These are phyloP conservation scores for Ambrosiella cleistominuta DNA, from an alignment of 2,329 filamentous ascomycete genomes.

Conservation along the genomic window DNA sequence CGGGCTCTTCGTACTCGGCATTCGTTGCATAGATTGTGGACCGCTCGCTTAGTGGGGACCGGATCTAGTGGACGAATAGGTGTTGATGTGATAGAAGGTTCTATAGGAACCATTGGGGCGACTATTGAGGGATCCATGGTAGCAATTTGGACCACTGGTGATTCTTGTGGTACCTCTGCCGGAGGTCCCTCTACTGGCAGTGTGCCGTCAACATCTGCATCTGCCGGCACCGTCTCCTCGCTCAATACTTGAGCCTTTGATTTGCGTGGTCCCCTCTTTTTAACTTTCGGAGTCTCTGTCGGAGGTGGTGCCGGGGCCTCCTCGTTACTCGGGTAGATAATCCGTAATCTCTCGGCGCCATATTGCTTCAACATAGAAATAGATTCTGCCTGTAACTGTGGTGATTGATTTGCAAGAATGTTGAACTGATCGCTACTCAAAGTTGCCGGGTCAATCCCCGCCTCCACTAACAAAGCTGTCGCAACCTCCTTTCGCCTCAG, in stretches of 20 bases:
- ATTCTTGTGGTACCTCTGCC: background rate
- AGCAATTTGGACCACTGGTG: background rate
- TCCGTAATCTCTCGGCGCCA: constrained; percentile 37
- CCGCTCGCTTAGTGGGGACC: background rate
- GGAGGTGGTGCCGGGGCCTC: background rate
- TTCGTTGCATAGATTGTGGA: constrained; percentile 13
- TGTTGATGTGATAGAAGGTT: background rate
- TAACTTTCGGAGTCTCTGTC: constrained; percentile 7
- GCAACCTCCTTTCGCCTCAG: constrained; percentile 32
- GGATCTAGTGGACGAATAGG: background rate
- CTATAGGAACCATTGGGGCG: background rate
- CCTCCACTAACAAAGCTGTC: constrained; percentile 27
- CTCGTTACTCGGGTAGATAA: constrained; percentile 30
- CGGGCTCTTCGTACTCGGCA: constrained; percentile 24
- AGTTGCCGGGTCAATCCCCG: constrained; percentile 33
- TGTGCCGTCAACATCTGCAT: background rate
- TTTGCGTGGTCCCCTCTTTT: constrained; percentile 11
- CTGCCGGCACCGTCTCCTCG: background rate
- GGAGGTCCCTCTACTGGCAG: background rate
- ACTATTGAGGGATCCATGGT: background rate
- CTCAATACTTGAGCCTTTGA: constrained; percentile 9
- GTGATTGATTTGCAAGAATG: constrained; percentile 43
- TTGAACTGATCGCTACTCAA: constrained; percentile 38
- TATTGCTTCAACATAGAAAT: constrained; percentile 38
- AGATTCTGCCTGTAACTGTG: constrained; percentile 35